phyloP scores from a whole-genome alignment of 116 monocot species.

The Cymodocea nodosa region DNA sequence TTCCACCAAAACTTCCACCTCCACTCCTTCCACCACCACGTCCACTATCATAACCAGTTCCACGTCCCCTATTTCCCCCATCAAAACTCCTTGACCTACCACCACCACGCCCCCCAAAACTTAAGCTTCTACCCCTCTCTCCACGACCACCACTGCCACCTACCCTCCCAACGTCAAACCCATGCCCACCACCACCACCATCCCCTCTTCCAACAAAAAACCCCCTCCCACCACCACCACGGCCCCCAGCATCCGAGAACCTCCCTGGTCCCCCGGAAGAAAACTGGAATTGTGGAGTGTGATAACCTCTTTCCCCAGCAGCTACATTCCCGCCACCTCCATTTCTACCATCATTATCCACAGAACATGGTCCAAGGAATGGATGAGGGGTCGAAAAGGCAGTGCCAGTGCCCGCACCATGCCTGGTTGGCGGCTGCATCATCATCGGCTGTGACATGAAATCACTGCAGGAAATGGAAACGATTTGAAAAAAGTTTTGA shows the following conservation, averaged over 20 bases:
- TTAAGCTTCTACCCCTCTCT: background rate
- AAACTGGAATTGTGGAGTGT: background rate
- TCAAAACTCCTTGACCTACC: conserved; percentile 6
- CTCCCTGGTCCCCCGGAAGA: conserved; percentile 6
- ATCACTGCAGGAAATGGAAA: conserved; percentile 19
- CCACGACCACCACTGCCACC: conserved; percentile 2
- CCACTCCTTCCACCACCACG: conserved; percentile 7
- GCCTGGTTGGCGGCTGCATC: background rate
- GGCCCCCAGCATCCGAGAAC: conserved; percentile 2
- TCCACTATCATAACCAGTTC: conserved; percentile 3
- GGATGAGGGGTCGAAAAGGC: no score
- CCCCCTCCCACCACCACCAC: conserved; percentile 2
- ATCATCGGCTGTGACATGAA: conserved; percentile 7
- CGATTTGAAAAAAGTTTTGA: background rate
- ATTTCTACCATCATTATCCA: background rate
- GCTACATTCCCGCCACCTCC: background rate
- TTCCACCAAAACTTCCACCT: conserved; percentile 15
- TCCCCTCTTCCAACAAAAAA: conserved; percentile 6
- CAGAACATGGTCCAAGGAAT: no score
- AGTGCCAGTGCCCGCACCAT: background rate
- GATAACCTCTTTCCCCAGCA: background rate
- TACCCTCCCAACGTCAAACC: conserved; percentile 1
- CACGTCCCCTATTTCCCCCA: conserved; percentile 10
- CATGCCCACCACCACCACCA: background rate
- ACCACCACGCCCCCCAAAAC: conserved; percentile 8